Evolutionary conservation across 345 rosid genomes (phyloP).

Genomic region (Noccaea bulbosa): DNA sequence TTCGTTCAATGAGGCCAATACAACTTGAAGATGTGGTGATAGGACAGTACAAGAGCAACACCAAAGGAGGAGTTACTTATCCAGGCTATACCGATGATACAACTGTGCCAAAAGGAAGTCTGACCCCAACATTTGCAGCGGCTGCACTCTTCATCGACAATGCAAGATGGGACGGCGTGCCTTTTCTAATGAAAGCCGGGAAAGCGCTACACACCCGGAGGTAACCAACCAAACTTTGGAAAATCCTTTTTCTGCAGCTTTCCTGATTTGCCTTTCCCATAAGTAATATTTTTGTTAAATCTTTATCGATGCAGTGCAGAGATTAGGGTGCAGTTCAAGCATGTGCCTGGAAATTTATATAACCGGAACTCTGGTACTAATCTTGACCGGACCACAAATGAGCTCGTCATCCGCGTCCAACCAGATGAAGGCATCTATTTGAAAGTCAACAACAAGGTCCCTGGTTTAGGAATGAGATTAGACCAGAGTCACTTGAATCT

Average conservation of each 20-base stretch:
- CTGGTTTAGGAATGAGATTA: slow-evolving; percentile 95
- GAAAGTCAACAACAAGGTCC: slow-evolving; percentile 98
- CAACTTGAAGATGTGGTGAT: slow-evolving; percentile 74
- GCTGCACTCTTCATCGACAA: slow-evolving; percentile 96
- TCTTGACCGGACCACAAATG: slow-evolving; percentile 90
- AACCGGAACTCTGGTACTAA: slow-evolving; percentile 73
- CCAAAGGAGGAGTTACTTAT: slow-evolving; percentile 73
- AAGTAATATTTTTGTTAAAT: no score
- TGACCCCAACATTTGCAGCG: slow-evolving; percentile 98
- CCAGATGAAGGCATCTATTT: slow-evolving; percentile 96
- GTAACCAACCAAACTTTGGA: slow-evolving; percentile 33
- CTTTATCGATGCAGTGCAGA: slow-evolving; percentile 85
- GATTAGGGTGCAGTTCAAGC: slow-evolving; percentile 96
- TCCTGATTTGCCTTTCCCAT: neutral
- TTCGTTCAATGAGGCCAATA: slow-evolving; percentile 92
- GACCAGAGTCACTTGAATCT: slow-evolving; percentile 88
- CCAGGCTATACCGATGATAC: slow-evolving; percentile 88
- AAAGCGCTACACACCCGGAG: slow-evolving; percentile 82
- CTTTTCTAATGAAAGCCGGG: slow-evolving; percentile 97
- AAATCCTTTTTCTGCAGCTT: neutral
- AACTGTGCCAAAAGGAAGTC: slow-evolving; percentile 81
- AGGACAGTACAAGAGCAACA: slow-evolving; percentile 92
- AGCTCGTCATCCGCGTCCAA: slow-evolving; percentile 92
- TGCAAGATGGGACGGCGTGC: slow-evolving; percentile 99
- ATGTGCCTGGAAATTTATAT: slow-evolving; percentile 93